These are phyloP conservation scores for Zymoseptoria passerinii DNA, from an alignment of 2,329 filamentous ascomycete species.

Conservation along the genomic window DNA sequence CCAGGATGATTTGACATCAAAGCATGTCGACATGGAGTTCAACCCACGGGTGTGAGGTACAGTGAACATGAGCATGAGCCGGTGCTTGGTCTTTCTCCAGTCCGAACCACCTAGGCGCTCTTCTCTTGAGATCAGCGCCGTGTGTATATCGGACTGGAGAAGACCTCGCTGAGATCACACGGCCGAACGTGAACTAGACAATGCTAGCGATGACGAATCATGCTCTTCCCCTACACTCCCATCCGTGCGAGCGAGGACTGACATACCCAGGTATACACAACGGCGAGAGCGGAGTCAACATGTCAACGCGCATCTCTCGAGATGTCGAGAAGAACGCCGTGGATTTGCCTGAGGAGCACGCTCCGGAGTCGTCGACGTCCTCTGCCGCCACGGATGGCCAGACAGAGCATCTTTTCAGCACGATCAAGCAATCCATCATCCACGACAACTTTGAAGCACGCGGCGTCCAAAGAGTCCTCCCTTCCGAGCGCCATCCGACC, in stretches of 20 bases:
- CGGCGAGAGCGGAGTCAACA: constrained; percentile 2
- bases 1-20: constrained; percentile 11
- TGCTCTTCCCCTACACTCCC: constrained; percentile 31
- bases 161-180: constrained; percentile 44
- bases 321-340: constrained; percentile 7
- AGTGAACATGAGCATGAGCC: constrained; percentile 29
- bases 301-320: constrained; percentile 1
- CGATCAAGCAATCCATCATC: constrained; percentile 36
- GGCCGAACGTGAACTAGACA: constrained; percentile 48
- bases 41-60: constrained; percentile 14
- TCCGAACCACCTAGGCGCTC: background rate
- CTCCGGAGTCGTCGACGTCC: background rate
- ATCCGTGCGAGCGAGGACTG: constrained; percentile 18
- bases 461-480: constrained; percentile 51
- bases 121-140: background rate
- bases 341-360: background rate
- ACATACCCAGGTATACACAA: constrained; percentile 30
- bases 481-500: constrained; percentile 46
- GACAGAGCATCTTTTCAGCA: constrained; percentile 4
- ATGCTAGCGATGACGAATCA: constrained; percentile 46
- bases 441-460: constrained; percentile 51
- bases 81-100: constrained; percentile 24
- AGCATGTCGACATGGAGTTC: constrained; percentile 2
- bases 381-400: background rate
- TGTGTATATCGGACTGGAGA: background rate